phyloP scores from a whole-genome alignment of 2,329 filamentous ascomycete species.

The Ophiocordyceps polyrhachis-furcata region DNA sequence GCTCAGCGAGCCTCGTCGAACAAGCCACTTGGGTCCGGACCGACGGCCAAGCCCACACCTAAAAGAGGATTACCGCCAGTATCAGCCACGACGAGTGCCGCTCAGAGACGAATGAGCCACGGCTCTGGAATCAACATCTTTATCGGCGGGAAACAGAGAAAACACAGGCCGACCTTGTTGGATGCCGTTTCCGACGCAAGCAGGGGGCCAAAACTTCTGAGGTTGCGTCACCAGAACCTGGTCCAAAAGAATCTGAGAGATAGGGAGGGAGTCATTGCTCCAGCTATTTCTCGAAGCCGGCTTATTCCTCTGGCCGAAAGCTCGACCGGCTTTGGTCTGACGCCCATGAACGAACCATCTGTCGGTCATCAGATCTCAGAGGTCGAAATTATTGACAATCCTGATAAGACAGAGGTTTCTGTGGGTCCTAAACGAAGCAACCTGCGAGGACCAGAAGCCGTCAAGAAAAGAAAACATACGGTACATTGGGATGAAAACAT shows the following conservation, averaged over 20 bases:
- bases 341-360: neutral
- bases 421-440: neutral
- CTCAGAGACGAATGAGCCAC: neutral
- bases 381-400: neutral
- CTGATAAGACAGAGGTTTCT: neutral
- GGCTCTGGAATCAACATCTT: constrained; percentile 23
- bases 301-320: constrained; percentile 12
- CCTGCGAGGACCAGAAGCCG: neutral
- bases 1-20: neutral
- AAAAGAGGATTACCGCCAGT: neutral
- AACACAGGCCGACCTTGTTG: constrained; percentile 15
- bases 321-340: neutral
- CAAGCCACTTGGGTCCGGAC: neutral
- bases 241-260: constrained; percentile 23
- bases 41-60: neutral
- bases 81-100: neutral
- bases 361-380: neutral
- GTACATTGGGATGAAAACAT: constrained; percentile 1
- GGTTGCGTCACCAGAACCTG: constrained; percentile 15
- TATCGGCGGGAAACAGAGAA: constrained; percentile 19
- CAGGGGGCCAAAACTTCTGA: constrained; percentile 22
- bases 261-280: constrained; percentile 20
- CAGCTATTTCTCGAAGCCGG: constrained; percentile 14
- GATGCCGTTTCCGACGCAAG: constrained; percentile 22
- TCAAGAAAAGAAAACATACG: neutral